Conservation (phyloP, 148 eudicot genomes). For the Rhododendron kiyosumense region DNA sequence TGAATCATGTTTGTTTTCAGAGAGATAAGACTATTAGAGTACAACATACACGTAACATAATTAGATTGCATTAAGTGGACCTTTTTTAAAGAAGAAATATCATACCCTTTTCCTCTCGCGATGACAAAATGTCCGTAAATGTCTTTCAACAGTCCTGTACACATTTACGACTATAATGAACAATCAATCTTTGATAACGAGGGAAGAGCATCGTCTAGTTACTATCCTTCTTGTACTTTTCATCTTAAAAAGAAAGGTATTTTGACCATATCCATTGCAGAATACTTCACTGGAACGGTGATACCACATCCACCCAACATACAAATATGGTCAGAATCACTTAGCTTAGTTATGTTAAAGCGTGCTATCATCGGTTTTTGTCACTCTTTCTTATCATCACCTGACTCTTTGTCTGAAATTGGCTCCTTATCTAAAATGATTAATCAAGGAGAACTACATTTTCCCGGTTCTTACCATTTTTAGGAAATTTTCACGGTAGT, state of each 20-base stretch:
- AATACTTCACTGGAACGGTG: neutral
- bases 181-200: neutral
- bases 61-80: neutral
- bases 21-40: neutral
- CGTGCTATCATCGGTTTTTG: neutral
- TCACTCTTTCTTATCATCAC: neutral
- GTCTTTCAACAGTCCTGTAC: slow-evolving; percentile 73
- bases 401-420: neutral
- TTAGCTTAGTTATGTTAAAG: neutral
- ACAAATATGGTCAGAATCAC: neutral
- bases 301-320: neutral
- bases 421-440: neutral
- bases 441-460: neutral
- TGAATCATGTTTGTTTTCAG: slow-evolving; percentile 19
- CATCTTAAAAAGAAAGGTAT: neutral
- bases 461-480: no score
- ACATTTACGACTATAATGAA: neutral
- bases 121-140: slow-evolving; percentile 72
- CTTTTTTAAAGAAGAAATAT: neutral
- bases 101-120: slow-evolving; percentile 81
- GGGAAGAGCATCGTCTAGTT: neutral
- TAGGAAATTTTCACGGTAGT: neutral
- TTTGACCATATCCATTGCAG: neutral
- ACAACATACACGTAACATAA: neutral
- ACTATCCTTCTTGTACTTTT: neutral